These are phyloP conservation scores for Nyctanthes arbortristis DNA, from an alignment of 257 asterid species.

Conservation along the genomic window DNA sequence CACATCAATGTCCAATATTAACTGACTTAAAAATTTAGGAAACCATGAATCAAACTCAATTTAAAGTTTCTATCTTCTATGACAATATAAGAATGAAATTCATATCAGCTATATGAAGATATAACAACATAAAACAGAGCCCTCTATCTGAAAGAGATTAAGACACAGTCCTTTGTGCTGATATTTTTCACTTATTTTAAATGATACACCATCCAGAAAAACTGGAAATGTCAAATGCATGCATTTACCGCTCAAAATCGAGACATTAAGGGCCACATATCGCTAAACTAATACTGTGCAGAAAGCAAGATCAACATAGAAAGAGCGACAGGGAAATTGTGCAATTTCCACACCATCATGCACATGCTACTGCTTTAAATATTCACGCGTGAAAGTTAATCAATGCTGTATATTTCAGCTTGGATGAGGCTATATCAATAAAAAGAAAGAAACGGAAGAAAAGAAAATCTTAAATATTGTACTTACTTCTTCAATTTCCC, in stretches of 20 bases:
- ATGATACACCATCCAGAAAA: neutral
- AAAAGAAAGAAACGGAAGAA: too few species aligned
- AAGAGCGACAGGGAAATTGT: neutral
- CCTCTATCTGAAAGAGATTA: neutral
- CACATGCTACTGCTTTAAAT: constrained; percentile 9
- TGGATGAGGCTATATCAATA: constrained; percentile 5
- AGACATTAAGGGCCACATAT: constrained; percentile 3
- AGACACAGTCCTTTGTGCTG: neutral
- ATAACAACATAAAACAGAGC: neutral
- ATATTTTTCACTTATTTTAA: neutral
- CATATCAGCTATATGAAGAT: neutral
- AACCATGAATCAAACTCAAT: neutral
- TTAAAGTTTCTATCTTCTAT: neutral
- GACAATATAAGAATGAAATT: neutral
- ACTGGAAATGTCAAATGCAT: neutral
- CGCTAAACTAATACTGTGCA: constrained; percentile 4
- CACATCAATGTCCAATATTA: constrained; percentile 23
- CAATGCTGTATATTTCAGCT: neutral
- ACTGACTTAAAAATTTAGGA: constrained; percentile 7
- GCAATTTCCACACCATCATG: constrained; percentile 10
- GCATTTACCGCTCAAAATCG: constrained; percentile 10
- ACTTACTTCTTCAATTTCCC: constrained; percentile 81
- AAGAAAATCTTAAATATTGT: constrained; percentile 12
- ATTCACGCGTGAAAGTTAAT: constrained; percentile 7
- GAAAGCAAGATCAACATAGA: constrained; percentile 5